phyloP scores from a whole-genome alignment of 306 rosid species.

The Dryas drummondii region DNA sequence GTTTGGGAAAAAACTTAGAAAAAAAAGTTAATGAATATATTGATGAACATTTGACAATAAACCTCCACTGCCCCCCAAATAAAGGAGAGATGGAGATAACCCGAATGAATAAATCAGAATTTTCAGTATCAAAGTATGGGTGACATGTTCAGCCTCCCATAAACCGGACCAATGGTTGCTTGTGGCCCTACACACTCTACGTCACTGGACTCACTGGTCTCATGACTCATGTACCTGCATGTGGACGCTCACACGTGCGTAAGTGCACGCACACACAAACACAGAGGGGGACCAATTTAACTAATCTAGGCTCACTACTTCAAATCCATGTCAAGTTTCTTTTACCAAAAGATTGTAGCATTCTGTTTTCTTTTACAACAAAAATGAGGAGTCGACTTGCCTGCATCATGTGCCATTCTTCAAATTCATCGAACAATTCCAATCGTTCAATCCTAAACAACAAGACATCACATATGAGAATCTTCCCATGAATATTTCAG shows the following conservation, averaged over 20 bases:
- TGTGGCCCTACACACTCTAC: not conserved
- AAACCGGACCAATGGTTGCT: conserved; percentile 5
- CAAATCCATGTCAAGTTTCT: conserved; percentile 22
- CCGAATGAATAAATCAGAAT: conserved; percentile 13
- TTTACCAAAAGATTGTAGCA: conserved; percentile 18
- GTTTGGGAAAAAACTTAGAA: conserved; percentile 21
- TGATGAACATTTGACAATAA: not conserved
- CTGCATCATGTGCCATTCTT: conserved; percentile 99
- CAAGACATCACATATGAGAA: conserved; percentile 36
- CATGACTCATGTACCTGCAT: not conserved
- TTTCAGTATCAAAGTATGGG: conserved; percentile 10
- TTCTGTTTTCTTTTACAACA: conserved; percentile 23
- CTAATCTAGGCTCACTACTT: conserved; percentile 9
- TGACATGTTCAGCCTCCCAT: conserved; percentile 26
- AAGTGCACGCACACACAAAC: not conserved
- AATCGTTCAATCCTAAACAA: conserved; percentile 82
- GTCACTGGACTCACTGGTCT: conserved; percentile 6
- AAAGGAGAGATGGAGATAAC: not conserved
- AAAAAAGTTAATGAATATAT: conserved; percentile 17
- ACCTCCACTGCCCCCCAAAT: not conserved
- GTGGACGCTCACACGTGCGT: conserved; percentile 3
- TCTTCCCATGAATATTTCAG: conserved; percentile 26
- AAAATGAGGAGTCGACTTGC: conserved; percentile 42
- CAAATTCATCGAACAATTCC: conserved; percentile 94
- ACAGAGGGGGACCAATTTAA: conserved; percentile 9